Evolutionary conservation across 2,329 filamentous ascomycete genomes (phyloP).

Genomic region (Aureobasidium subglaciale): DNA sequence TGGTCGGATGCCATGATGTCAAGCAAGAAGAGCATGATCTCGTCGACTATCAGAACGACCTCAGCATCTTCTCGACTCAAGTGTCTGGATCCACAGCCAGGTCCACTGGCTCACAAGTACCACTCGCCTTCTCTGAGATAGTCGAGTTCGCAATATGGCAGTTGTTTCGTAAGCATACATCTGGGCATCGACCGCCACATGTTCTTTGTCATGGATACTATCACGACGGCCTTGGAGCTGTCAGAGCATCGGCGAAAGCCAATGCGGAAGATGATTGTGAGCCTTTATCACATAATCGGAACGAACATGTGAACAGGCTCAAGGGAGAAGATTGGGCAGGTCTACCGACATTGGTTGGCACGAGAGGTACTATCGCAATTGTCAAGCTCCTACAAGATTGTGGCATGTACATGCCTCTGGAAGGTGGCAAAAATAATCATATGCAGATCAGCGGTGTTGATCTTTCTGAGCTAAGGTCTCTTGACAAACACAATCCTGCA

Average conservation of each 20-base stretch:
- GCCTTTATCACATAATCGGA: constrained; percentile 56
- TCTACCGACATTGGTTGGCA: constrained; percentile 66
- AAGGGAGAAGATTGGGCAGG: constrained; percentile 68
- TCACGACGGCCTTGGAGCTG: constrained; percentile 33
- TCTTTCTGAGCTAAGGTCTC: constrained; percentile 39
- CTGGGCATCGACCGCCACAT: constrained; percentile 56
- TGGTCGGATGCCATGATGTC: constrained; percentile 52
- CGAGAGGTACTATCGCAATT: constrained; percentile 69
- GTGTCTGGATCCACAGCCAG: constrained; percentile 28
- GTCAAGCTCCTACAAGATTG: constrained; percentile 68
- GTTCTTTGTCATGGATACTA: constrained; percentile 79
- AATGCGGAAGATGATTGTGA: constrained; percentile 54
- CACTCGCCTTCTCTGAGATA: constrained; percentile 24
- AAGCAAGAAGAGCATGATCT: constrained; percentile 34
- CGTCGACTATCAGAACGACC: constrained; percentile 30
- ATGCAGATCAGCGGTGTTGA: constrained; percentile 71
- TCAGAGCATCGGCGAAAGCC: constrained; percentile 26
- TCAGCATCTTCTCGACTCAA: constrained; percentile 41
- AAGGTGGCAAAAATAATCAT: constrained; percentile 57
- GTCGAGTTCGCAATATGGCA: constrained; percentile 58
- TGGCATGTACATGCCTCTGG: constrained; percentile 63
- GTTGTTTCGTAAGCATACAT: constrained; percentile 56
- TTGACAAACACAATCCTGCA: neutral
- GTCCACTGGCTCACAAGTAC: constrained; percentile 23
- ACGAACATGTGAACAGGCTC: constrained; percentile 61